Evolutionary conservation across 768 basidiomycete species (phyloP).

Genomic region (Lepiota subincarnata): DNA sequence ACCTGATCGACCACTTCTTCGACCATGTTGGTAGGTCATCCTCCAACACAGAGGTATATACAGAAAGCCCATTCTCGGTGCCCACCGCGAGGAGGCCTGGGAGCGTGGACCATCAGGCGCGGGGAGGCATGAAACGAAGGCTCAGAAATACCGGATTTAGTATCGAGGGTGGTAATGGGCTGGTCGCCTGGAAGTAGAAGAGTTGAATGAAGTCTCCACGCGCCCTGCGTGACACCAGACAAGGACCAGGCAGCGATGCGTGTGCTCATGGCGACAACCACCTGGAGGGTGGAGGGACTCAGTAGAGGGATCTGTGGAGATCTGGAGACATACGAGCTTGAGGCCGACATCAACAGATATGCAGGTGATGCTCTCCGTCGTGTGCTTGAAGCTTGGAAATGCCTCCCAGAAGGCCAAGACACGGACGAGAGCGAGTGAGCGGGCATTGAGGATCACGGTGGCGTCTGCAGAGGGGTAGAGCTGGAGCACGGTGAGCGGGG

Average conservation of each 20-base stretch:
- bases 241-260: conserved; percentile 79
- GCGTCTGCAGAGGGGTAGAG: conserved; percentile 70
- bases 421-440: conserved; percentile 56
- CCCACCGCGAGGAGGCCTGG: conserved; percentile 78
- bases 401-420: conserved; percentile 79
- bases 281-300: conserved; percentile 37
- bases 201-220: conserved; percentile 82
- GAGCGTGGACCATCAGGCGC: not conserved
- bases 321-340: conserved; percentile 62
- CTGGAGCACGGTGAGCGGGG: conserved; percentile 31
- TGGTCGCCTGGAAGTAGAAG: conserved; percentile 57
- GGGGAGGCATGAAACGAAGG: conserved; percentile 2
- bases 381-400: conserved; percentile 56
- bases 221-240: conserved; percentile 56
- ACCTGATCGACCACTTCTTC: conserved; percentile 71
- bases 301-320: not conserved
- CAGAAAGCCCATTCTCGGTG: conserved; percentile 52
- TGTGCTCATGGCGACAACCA: conserved; percentile 65
- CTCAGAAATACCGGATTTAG: conserved; percentile 57
- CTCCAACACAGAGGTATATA: conserved; percentile 75
- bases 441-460: conserved; percentile 70
- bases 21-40: conserved; percentile 84
- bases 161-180: conserved; percentile 60
- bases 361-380: conserved; percentile 47
- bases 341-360: conserved; percentile 72